Evolutionary conservation across 176 grass and related monocot species (phyloP).

Genomic region (Triticum timopheevii): DNA sequence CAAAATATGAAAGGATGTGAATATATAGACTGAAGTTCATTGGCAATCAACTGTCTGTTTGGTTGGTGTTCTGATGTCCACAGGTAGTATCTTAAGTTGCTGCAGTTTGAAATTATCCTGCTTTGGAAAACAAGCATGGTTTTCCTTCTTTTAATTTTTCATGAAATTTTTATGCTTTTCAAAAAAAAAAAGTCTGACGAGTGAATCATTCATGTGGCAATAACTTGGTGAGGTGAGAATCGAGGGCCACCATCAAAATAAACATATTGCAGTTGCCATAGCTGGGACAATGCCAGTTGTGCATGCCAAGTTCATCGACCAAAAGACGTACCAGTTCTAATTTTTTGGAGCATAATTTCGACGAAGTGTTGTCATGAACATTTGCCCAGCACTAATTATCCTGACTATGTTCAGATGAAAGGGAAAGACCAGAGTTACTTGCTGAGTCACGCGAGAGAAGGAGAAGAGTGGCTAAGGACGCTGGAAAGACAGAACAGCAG

Average conservation of each 20-base stretch:
- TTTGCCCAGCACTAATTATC: neutral
- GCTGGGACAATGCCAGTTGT: neutral
- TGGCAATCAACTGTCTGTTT: neutral
- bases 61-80: neutral
- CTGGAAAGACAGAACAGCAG: slow-evolving; percentile 91
- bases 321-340: neutral
- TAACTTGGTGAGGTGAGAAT: neutral
- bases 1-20: neutral
- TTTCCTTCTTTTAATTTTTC: neutral
- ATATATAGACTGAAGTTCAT: neutral
- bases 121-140: neutral
- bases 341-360: neutral
- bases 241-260: neutral
- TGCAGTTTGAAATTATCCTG: neutral
- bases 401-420: slow-evolving; percentile 63
- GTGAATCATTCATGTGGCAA: neutral
- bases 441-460: slow-evolving; percentile 83
- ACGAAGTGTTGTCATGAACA: neutral
- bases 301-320: neutral
- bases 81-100: neutral
- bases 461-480: slow-evolving; percentile 72
- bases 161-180: neutral
- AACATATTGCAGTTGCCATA: neutral
- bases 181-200: neutral
- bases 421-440: slow-evolving; percentile 80